Evolutionary conservation across 371 early-diverging fungal species (phyloP), one percentile per base, ranked within the genome.

Genomic region (Mortierella sp.): DNA sequence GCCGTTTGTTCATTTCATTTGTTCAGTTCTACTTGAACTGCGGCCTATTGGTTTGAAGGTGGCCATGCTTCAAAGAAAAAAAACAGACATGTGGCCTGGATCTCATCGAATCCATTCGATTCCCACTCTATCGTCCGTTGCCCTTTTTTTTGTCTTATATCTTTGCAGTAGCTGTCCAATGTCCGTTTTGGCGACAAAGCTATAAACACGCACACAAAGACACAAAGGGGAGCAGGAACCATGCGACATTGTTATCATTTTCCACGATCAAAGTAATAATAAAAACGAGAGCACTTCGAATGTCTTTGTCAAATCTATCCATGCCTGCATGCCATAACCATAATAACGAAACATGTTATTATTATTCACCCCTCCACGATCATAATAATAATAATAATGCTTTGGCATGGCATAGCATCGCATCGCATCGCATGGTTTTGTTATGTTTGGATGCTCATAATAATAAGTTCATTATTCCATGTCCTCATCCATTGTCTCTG

Each of bases 361-460:
- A 14, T 55, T 55, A 31, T 31, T 31, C 55, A 53, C 55, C 31
- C n/a, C n/a, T n/a, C n/a, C 31, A 53, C 55, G 55, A 53, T 53
- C 58, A 55, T 31, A 55, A 58, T 47, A 2, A 4, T 7, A 58
- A n/a, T 16, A 31, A 58, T 19, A 19, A 58, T 34, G 34, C 34
- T 31, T 66, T 26, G 47, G 2, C 31, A 43, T 24, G 47, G 45
- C 66, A 66, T 66, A 14, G 26, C 45, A 47, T 47, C 37, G 39
- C 39, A 64, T 64, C 37, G 45, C 45, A 68, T 50, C 50, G 48
- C 48, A 50, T 68, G 52, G 48, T 47, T 39, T 19, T 24, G 29
- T 45, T 29, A 6, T 50, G 26, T 66, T 14, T 47, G 19, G 22
- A 29, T 67, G 41, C n/a, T n/a, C n/a, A n/a, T 31, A 68, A n/a